Conservation (phyloP, 2,329 filamentous ascomycete genomes). For the Canariomyces notabilis region DNA sequence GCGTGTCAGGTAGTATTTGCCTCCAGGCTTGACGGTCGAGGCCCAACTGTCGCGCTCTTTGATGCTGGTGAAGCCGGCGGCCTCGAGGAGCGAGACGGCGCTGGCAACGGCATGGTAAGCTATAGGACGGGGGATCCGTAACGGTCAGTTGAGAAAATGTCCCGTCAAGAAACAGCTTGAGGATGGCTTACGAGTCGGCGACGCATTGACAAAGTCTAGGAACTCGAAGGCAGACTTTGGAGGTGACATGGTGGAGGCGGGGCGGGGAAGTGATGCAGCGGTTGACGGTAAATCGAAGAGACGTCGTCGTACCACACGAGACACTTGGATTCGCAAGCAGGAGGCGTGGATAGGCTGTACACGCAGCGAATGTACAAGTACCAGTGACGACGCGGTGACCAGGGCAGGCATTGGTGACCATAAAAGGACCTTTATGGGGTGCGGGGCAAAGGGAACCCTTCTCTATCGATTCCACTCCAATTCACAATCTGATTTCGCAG, state of each 20-base stretch:
- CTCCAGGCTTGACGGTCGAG: conserved; percentile 71
- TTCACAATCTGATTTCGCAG: background rate
- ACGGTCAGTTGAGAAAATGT: conserved; percentile 5
- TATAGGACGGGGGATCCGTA: conserved; percentile 43
- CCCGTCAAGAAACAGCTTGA: no score
- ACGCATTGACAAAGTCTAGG: conserved; percentile 88
- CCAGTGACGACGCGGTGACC: no score
- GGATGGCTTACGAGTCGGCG: conserved; percentile 75
- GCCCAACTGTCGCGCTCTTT: conserved; percentile 90
- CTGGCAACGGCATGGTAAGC: conserved; percentile 91
- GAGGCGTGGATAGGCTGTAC: background rate
- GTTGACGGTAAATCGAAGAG: conserved; percentile 1
- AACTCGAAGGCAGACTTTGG: conserved; percentile 69
- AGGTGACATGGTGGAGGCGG: conserved; percentile 42
- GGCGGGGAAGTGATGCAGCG: conserved; percentile 1
- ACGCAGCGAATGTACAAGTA: background rate
- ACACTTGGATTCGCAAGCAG: background rate
- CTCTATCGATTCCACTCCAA: no score
- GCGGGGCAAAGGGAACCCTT: background rate
- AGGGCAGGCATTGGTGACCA: background rate
- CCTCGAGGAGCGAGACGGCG: conserved; percentile 67
- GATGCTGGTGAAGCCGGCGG: conserved; percentile 82
- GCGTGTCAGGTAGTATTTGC: conserved; percentile 93
- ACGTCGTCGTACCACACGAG: background rate
- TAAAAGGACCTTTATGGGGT: background rate